These are phyloP conservation scores for Saturnispora zaruensis DNA, from an alignment of 805 yeast species.

Conservation along the genomic window DNA sequence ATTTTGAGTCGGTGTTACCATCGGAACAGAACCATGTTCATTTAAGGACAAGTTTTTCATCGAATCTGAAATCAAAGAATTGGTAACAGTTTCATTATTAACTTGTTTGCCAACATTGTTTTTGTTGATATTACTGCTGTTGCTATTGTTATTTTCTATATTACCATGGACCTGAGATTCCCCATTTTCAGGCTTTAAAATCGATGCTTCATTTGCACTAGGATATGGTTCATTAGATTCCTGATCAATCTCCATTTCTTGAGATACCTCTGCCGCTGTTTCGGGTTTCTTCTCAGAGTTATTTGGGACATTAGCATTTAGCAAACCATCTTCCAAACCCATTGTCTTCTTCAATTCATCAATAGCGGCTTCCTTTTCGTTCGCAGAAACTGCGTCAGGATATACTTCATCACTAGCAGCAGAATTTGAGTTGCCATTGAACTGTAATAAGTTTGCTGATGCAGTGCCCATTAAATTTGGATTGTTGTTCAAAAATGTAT, in stretches of 20 bases:
- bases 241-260: not conserved
- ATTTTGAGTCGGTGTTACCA: not conserved
- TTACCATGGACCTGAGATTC: not conserved
- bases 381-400: conserved; percentile 2
- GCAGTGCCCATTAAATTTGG: not conserved
- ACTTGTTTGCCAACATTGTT: not conserved
- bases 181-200: not conserved
- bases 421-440: not conserved
- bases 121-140: not conserved
- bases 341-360: conserved; percentile 6
- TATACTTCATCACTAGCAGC: not conserved
- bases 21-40: not conserved
- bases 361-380: conserved; percentile 10
- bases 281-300: not conserved
- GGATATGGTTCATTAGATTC: not conserved
- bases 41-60: conserved; percentile 4
- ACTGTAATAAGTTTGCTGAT: not conserved
- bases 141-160: not conserved
- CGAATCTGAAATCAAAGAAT: conserved; percentile 1
- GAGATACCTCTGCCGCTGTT: not conserved
- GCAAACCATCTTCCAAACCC: conserved; percentile 4
- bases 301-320: not conserved
- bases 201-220: not conserved
- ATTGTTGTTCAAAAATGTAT: conserved; percentile 10
- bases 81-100: not conserved